Evolutionary conservation across 2,329 filamentous ascomycete genomes (phyloP).

Genomic region (Lasiodiplodia sp.): DNA sequence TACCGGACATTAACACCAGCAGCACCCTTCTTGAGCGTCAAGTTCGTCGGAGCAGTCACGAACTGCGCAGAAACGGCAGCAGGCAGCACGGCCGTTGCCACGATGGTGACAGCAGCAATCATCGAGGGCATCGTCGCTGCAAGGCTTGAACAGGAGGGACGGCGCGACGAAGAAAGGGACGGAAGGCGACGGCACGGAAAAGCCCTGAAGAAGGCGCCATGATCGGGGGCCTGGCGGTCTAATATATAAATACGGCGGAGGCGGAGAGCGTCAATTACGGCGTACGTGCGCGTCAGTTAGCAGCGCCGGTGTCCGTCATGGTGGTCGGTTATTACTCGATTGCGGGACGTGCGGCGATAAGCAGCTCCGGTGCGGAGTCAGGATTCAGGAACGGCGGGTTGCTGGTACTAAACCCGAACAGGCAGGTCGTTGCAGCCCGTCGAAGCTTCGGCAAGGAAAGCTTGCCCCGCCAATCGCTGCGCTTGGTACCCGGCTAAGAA

Average conservation of each 20-base stretch:
- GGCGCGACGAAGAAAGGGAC: neutral
- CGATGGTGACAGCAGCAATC: neutral
- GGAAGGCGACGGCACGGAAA: neutral
- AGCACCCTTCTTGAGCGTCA: conserved; percentile 53
- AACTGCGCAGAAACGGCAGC: conserved; percentile 48
- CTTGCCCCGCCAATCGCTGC: neutral
- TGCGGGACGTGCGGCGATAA: neutral
- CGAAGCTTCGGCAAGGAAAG: neutral
- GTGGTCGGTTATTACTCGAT: neutral
- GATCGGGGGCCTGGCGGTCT: neutral
- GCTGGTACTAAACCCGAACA: neutral
- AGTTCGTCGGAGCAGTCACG: conserved; percentile 53
- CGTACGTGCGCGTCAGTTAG: neutral
- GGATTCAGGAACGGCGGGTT: neutral
- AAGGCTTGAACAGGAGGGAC: neutral
- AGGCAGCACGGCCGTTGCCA: conserved; percentile 21
- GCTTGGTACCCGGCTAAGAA: no score
- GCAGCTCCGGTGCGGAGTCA: neutral
- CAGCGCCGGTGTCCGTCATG: no score
- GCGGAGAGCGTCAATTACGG: neutral
- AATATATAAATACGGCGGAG: neutral
- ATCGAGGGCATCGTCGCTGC: conserved; percentile 8
- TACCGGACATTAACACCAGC: conserved; percentile 63
- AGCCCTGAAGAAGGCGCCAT: neutral
- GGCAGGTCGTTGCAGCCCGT: neutral